Evolutionary conservation across 2,329 filamentous ascomycete genomes (phyloP).

Genomic region (Aspergillus unguis): DNA sequence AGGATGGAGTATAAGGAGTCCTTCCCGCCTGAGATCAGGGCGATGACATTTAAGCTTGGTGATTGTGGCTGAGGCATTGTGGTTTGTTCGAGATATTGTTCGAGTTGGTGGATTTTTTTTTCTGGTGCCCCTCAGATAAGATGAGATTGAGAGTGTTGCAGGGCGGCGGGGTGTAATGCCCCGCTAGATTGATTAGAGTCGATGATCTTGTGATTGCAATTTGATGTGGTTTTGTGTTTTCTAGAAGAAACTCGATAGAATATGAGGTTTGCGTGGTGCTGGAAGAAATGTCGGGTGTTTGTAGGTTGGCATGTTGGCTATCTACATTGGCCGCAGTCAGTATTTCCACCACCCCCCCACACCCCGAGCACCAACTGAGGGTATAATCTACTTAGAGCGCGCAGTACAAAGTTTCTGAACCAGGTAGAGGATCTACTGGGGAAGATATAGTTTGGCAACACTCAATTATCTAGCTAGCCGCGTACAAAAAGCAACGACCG

Average conservation of each 20-base stretch:
- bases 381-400: too few species aligned
- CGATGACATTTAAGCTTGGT: slow-evolving; percentile 67
- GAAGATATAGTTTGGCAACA: slow-evolving; percentile 3
- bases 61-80: slow-evolving; percentile 40
- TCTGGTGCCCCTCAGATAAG: not conserved
- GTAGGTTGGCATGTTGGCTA: too few species aligned
- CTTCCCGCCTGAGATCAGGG: slow-evolving; percentile 91
- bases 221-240: not conserved
- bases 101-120: not conserved
- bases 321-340: too few species aligned
- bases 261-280: too few species aligned
- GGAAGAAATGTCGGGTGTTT: too few species aligned
- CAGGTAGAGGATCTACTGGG: not conserved
- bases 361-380: too few species aligned
- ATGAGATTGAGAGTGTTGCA: not conserved
- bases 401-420: too few species aligned
- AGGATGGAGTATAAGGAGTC: slow-evolving; percentile 93
- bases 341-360: too few species aligned
- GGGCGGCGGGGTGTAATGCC: not conserved
- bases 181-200: not conserved
- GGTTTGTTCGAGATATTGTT: not conserved
- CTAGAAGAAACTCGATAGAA: too few species aligned
- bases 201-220: not conserved
- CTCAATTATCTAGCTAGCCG: slow-evolving; percentile 20
- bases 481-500: slow-evolving; percentile 5